Conservation (phyloP, 768 basidiomycete species). For the Phylloporus scabripes region DNA sequence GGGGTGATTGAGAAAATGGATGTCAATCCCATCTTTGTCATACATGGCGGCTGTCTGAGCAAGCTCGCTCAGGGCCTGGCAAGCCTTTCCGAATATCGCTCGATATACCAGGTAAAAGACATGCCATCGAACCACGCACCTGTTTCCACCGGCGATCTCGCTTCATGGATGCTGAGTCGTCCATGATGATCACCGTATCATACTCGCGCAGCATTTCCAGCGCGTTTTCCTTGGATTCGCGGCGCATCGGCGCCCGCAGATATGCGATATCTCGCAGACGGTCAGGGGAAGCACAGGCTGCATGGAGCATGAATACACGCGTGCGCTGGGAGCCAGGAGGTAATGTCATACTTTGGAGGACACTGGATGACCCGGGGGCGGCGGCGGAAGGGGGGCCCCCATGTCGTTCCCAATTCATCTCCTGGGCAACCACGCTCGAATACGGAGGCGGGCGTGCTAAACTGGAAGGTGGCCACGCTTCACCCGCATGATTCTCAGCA, state of each 20-base stretch:
- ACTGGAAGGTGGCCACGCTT: conserved; percentile 1
- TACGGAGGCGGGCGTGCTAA: conserved; percentile 25
- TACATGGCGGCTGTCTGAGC: conserved; percentile 46
- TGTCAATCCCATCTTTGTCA: conserved; percentile 55
- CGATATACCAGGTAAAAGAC: background rate
- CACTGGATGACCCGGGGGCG: conserved; percentile 2
- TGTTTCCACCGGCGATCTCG: conserved; percentile 43
- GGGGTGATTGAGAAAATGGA: conserved; percentile 51
- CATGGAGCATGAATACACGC: conserved; percentile 22
- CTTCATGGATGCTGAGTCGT: conserved; percentile 58
- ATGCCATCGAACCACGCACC: conserved; percentile 26
- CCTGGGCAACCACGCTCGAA: conserved; percentile 5
- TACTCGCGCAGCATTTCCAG: conserved; percentile 39
- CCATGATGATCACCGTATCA: conserved; percentile 54
- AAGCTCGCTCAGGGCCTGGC: conserved; percentile 35
- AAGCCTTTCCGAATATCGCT: conserved; percentile 3
- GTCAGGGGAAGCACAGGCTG: conserved; percentile 12
- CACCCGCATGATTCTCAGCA: background rate
- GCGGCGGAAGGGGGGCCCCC: conserved; percentile 1
- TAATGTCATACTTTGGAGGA: conserved; percentile 16
- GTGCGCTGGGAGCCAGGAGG: conserved; percentile 18
- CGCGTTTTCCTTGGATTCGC: conserved; percentile 26
- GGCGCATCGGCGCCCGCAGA: conserved; percentile 22
- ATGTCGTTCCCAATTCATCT: background rate
- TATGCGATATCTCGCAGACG: conserved; percentile 21